Conservation (phyloP, 139 green algal genomes). For the Desmodesmus armatus region DNA sequence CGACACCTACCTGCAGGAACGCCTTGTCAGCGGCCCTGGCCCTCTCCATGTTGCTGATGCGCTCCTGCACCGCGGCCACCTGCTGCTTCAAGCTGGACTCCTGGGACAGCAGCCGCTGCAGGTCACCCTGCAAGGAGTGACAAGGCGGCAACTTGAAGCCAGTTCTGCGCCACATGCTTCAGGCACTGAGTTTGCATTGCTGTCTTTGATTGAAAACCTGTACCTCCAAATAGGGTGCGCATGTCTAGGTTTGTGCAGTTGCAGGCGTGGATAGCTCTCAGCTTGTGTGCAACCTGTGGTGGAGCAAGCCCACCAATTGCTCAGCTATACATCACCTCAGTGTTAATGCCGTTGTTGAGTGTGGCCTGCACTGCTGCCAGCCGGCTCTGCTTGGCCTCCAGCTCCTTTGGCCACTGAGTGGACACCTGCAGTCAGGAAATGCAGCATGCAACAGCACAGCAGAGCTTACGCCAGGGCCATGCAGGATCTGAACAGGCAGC, state of each 20-base stretch:
- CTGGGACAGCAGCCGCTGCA: conserved; percentile 37
- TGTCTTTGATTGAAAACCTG: neutral
- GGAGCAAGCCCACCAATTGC: too few species aligned
- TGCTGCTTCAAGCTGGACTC: conserved; percentile 39
- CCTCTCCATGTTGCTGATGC: conserved; percentile 38
- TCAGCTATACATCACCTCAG: conserved; percentile 53
- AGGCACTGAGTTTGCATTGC: too few species aligned
- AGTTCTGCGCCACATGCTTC: too few species aligned
- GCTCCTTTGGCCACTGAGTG: conserved; percentile 53
- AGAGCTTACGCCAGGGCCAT: neutral
- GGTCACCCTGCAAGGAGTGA: conserved; percentile 33
- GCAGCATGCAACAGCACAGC: neutral
- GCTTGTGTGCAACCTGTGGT: too few species aligned
- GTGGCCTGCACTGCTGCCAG: conserved; percentile 59
- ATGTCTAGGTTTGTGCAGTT: neutral
- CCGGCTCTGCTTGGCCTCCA: conserved; percentile 64
- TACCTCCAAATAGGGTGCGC: neutral
- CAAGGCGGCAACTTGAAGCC: too few species aligned
- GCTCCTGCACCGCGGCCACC: conserved; percentile 58
- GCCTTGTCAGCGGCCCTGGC: conserved; percentile 56
- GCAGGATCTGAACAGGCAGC: neutral
- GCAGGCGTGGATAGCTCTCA: neutral
- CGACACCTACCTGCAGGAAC: conserved; percentile 58
- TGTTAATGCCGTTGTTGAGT: conserved; percentile 61
- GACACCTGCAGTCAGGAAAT: conserved; percentile 7